These are phyloP conservation scores for Hypomyces perniciosus DNA, from an alignment of 2,329 filamentous ascomycete species.

Conservation along the genomic window DNA sequence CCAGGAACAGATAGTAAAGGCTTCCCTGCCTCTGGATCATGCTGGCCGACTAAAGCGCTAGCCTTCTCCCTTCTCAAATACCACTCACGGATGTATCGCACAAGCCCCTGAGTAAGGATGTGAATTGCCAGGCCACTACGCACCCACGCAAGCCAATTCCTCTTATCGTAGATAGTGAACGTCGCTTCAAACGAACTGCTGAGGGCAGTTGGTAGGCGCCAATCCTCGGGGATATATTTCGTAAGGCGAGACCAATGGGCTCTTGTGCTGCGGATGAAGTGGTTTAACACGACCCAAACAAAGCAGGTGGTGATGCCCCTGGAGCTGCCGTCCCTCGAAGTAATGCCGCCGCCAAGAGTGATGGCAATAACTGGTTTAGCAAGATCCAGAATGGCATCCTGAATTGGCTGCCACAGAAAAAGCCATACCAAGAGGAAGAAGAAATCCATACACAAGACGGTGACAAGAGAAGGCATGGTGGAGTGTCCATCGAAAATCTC, in stretches of 20 bases:
- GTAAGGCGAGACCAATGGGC: constrained; percentile 42
- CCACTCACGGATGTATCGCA: constrained; percentile 65
- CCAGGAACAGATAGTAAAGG: constrained; percentile 30
- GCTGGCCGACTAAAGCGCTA: constrained; percentile 41
- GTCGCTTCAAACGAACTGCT: constrained; percentile 42
- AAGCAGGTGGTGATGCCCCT: constrained; percentile 68
- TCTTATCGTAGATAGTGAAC: constrained; percentile 46
- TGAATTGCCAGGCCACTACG: constrained; percentile 67
- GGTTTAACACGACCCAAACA: constrained; percentile 56
- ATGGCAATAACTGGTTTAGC: constrained; percentile 91
- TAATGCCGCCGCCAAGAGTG: constrained; percentile 76
- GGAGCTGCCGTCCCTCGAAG: constrained; percentile 60
- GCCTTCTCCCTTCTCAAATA: constrained; percentile 56
- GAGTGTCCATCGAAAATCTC: constrained; percentile 87
- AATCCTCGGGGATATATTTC: constrained; percentile 41
- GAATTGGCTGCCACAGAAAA: constrained; percentile 78
- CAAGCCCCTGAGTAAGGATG: constrained; percentile 66
- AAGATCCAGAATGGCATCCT: constrained; percentile 82
- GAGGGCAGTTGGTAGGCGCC: constrained; percentile 38
- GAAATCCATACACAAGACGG: constrained; percentile 76
- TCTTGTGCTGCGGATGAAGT: constrained; percentile 45
- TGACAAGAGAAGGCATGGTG: constrained; percentile 79
- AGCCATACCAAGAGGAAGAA: constrained; percentile 81
- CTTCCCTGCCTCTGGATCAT: constrained; percentile 61
- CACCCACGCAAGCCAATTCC: constrained; percentile 58